Evolutionary conservation across 768 basidiomycete species (phyloP).

Genomic region (Mycena rosella): DNA sequence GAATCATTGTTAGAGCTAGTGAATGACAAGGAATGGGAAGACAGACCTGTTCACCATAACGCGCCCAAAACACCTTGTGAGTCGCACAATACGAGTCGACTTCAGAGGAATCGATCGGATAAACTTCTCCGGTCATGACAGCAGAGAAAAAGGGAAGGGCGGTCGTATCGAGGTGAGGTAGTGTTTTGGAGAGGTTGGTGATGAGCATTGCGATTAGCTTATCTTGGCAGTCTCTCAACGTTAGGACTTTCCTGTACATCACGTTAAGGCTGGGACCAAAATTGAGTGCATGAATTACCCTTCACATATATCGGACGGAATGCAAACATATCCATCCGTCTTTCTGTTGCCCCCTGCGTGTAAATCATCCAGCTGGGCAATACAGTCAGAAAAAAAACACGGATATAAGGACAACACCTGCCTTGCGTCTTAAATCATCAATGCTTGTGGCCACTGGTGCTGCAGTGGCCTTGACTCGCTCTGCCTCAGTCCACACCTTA

Average conservation of each 20-base stretch:
- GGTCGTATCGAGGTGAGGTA: neutral
- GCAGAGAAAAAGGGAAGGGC: neutral
- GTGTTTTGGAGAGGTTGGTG: too few relatives aligned
- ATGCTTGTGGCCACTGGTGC: neutral
- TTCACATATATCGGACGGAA: neutral
- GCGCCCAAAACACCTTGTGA: neutral
- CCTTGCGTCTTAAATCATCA: neutral
- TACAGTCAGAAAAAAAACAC: neutral
- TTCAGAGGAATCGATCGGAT: neutral
- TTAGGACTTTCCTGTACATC: neutral
- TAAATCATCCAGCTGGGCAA: neutral
- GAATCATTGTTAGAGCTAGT: too few relatives aligned
- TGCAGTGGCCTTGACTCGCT: neutral
- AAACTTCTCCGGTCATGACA: neutral
- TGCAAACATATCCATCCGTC: neutral
- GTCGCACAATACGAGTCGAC: neutral
- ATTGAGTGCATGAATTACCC: neutral
- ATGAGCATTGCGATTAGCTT: too few relatives aligned
- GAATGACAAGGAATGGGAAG: too few relatives aligned
- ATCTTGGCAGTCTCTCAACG: neutral
- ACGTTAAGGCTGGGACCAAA: neutral
- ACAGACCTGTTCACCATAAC: neutral
- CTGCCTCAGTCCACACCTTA: neutral
- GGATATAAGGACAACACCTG: neutral
- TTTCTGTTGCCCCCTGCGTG: neutral